A percentile compares a stretch with the other conserved stretches of the same genome.
phyloP scores from a whole-genome alignment of 2,329 filamentous ascomycete genomes.

The Mariannaea elegans region DNA sequence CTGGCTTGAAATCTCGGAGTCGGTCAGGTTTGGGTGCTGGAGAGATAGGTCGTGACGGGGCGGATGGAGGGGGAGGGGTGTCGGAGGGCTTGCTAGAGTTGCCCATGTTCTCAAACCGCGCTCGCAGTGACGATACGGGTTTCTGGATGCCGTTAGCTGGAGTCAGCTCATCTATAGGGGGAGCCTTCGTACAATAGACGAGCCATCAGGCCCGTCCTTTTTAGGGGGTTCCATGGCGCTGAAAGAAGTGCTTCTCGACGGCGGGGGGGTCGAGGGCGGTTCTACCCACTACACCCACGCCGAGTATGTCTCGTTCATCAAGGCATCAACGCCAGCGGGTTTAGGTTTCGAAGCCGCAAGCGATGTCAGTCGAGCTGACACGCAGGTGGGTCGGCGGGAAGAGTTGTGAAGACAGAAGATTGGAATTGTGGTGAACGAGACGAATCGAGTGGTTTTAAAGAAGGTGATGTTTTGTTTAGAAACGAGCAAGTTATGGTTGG shows the following conservation, averaged over 20 bases:
- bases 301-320: constrained; percentile 40
- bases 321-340: constrained; percentile 38
- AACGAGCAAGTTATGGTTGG: constrained; percentile 25
- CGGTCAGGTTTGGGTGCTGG: constrained; percentile 55
- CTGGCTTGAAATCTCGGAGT: constrained; percentile 52
- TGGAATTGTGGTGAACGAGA: constrained; percentile 3
- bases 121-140: constrained; percentile 82
- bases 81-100: constrained; percentile 34
- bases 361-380: constrained; percentile 18
- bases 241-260: constrained; percentile 39
- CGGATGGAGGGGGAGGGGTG: constrained; percentile 32
- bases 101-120: constrained; percentile 80
- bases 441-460: constrained; percentile 7
- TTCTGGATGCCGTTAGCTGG: constrained; percentile 60
- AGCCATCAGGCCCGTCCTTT: constrained; percentile 73
- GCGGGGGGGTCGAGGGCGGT: constrained; percentile 43
- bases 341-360: constrained; percentile 12
- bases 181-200: constrained; percentile 71
- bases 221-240: constrained; percentile 44
- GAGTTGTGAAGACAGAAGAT: not conserved
- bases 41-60: constrained; percentile 47
- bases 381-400: not conserved
- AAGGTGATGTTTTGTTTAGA: constrained; percentile 5
- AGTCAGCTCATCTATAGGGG: not conserved
- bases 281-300: constrained; percentile 49